Percentiles rank a stretch among this genome's conserved stretches.
These are phyloP conservation scores for Tylopilus plumbeoviolaceoides DNA, from an alignment of 768 basidiomycete genomes.

Conservation along the genomic window DNA sequence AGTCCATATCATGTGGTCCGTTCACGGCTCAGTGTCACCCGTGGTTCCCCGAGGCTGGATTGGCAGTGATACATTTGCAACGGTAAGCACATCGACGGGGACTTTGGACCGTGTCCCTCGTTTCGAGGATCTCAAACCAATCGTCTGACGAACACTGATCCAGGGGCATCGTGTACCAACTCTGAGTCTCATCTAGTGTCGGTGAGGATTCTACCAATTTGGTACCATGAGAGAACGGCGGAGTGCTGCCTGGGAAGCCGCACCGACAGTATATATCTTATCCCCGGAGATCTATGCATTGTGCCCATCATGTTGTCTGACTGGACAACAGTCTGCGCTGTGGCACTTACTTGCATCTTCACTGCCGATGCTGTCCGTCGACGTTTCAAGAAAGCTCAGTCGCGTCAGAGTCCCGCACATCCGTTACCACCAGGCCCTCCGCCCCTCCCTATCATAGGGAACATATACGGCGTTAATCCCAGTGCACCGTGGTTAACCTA, in stretches of 20 bases:
- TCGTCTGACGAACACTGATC: neutral
- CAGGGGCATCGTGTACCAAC: neutral
- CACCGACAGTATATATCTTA: neutral
- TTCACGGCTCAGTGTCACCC: too few species aligned
- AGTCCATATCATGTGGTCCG: neutral
- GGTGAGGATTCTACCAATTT: neutral
- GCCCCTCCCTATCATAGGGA: constrained; percentile 16
- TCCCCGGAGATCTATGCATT: neutral
- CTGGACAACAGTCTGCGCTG: neutral
- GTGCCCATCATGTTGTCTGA: neutral
- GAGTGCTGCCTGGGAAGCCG: neutral
- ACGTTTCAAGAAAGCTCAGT: neutral
- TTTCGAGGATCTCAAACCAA: neutral
- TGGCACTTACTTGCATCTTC: neutral
- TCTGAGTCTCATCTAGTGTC: neutral
- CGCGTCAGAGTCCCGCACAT: neutral
- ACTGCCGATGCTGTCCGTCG: neutral
- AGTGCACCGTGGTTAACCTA: constrained; percentile 13
- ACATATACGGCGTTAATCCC: constrained; percentile 6
- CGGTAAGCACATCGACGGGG: neutral
- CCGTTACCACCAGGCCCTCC: constrained; percentile 12
- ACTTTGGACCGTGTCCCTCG: neutral
- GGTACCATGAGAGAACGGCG: neutral
- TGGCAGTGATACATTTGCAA: neutral
- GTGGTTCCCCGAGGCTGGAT: neutral